Evolutionary conservation across 1,284 basidiomycete genomes (phyloP).

Genomic region (Boletus holoroseus): DNA sequence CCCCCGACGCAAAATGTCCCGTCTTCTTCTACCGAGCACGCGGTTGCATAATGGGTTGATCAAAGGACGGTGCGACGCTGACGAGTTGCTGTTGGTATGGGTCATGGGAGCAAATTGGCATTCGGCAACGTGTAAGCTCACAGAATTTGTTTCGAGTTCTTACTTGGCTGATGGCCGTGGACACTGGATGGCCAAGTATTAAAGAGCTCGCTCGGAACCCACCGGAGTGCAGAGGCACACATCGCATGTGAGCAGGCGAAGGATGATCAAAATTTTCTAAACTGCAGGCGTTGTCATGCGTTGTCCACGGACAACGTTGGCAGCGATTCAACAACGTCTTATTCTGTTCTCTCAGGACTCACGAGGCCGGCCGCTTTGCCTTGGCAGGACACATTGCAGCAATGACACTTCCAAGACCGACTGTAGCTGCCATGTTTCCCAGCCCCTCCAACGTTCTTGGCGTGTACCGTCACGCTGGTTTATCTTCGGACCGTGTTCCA

Average conservation of each 20-base stretch:
- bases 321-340: neutral
- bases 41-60: neutral
- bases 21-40: neutral
- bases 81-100: slow-evolving; percentile 1
- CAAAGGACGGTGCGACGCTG: neutral
- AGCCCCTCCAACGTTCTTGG: neutral
- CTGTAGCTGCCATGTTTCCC: neutral
- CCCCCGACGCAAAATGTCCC: neutral
- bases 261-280: neutral
- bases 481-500: neutral
- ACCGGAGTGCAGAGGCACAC: neutral
- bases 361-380: neutral
- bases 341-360: neutral
- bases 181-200: neutral
- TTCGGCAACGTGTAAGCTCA: neutral
- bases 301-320: neutral
- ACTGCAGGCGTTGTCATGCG: neutral
- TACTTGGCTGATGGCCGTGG: neutral
- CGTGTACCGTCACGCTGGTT: neutral
- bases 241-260: neutral
- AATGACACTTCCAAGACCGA: neutral
- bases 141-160: neutral
- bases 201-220: neutral
- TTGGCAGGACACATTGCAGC: neutral
- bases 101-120: slow-evolving; percentile 2